Percentiles rank a stretch among this genome's conserved stretches.
phyloP scores from a whole-genome alignment of 148 eudicot genomes.

The Rhododendron kiyosumense region DNA sequence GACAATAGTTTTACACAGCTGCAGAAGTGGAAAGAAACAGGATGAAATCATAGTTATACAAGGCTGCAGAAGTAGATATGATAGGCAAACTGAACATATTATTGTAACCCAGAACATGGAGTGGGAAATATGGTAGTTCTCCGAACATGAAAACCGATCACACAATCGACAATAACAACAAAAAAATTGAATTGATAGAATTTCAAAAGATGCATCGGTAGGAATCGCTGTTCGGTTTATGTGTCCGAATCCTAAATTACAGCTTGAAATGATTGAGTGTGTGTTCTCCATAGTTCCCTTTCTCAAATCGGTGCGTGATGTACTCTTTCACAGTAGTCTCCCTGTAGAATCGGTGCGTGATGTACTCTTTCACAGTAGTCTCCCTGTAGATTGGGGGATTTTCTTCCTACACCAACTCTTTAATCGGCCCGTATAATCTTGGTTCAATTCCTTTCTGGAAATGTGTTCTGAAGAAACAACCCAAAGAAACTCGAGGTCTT shows the following conservation, averaged over 20 bases:
- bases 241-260: neutral
- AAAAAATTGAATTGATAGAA: neutral
- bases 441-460: conserved; percentile 3
- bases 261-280: conserved; percentile 17
- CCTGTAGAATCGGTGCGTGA: neutral
- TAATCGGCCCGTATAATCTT: conserved; percentile 46
- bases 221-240: neutral
- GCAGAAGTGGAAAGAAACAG: no score
- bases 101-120: neutral
- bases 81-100: neutral
- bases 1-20: no score
- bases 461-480: conserved; percentile 42
- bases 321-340: neutral
- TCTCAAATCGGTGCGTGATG: neutral
- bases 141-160: neutral
- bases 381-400: conserved; percentile 1
- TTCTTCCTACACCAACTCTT: conserved; percentile 20
- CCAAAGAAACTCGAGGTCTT: conserved; percentile 58
- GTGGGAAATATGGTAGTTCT: neutral
- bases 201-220: neutral
- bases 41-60: no score
- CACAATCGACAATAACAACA: neutral
- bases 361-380: neutral
- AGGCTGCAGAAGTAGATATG: no score
- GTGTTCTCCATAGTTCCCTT: conserved; percentile 4